phyloP scores from a whole-genome alignment of 2,329 filamentous ascomycete genomes.

The Cladosporium sp. region DNA sequence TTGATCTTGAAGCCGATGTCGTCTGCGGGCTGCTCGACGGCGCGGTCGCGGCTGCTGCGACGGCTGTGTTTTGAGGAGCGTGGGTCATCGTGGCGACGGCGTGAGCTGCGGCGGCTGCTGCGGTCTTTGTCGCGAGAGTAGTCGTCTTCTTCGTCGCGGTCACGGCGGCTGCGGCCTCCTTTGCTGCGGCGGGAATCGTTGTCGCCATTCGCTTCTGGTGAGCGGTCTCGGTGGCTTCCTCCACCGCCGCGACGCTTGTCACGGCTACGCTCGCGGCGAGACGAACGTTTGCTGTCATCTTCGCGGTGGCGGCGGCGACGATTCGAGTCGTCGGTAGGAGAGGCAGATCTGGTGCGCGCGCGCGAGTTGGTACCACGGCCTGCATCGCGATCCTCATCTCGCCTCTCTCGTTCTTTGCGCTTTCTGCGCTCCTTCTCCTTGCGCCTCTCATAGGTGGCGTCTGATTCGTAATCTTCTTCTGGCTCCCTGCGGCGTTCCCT shows the following conservation, averaged over 20 bases:
- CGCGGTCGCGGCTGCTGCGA: conserved; percentile 38
- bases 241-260: conserved; percentile 34
- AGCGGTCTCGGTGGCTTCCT: conserved; percentile 31
- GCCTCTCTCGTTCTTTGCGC: conserved; percentile 34
- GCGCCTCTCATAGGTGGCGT: conserved; percentile 34
- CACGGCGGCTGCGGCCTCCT: conserved; percentile 32
- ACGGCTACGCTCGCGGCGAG: conserved; percentile 37
- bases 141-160: conserved; percentile 29
- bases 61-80: conserved; percentile 34
- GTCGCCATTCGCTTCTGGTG: conserved; percentile 26
- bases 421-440: conserved; percentile 31
- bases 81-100: conserved; percentile 47
- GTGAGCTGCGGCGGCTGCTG: conserved; percentile 37
- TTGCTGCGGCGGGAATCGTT: conserved; percentile 17
- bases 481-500: conserved; percentile 50
- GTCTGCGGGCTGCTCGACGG: conserved; percentile 27
- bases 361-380: conserved; percentile 34
- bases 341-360: conserved; percentile 61
- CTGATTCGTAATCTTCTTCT: conserved; percentile 38
- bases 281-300: conserved; percentile 40
- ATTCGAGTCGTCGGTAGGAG: conserved; percentile 55
- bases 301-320: conserved; percentile 55
- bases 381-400: conserved; percentile 45
- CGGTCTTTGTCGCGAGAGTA: conserved; percentile 15
- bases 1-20: conserved; percentile 49